phyloP scores from a whole-genome alignment of 495 filamentous ascomycete species.

The Xylaria grammica region DNA sequence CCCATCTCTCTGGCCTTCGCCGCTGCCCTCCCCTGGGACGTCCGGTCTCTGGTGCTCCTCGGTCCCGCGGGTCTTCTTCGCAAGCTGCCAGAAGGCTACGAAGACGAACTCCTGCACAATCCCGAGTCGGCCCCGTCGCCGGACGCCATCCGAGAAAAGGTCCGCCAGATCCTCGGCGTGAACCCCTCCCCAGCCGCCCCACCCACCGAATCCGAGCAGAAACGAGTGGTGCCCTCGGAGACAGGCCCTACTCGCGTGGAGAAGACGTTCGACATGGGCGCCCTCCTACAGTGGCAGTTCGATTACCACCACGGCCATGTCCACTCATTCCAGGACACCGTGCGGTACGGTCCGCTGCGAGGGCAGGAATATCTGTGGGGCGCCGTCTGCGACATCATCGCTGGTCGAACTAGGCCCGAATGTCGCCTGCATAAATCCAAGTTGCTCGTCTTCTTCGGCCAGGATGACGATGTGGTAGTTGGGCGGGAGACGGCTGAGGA shows the following conservation, averaged over 20 bases:
- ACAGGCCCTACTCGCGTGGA: conserved; percentile 20
- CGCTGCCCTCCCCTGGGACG: conserved; percentile 65
- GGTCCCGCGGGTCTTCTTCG: conserved; percentile 77
- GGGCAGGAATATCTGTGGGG: conserved; percentile 34
- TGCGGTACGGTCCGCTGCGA: conserved; percentile 31
- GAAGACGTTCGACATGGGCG: conserved; percentile 27
- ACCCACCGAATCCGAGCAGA: conserved; percentile 19
- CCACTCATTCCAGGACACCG: conserved; percentile 36
- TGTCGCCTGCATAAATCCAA: conserved; percentile 27
- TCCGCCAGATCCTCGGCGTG: conserved; percentile 24
- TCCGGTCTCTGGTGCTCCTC: conserved; percentile 72
- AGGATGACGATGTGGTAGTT: conserved; percentile 28
- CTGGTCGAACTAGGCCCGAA: conserved; percentile 25
- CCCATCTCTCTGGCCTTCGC: conserved; percentile 76
- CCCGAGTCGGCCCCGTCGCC: conserved; percentile 22
- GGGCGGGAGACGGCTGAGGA: conserved; percentile 32
- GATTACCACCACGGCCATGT: conserved; percentile 38
- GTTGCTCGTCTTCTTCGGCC: conserved; percentile 34
- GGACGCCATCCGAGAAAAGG: conserved; percentile 27
- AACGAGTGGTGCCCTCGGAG: conserved; percentile 4
- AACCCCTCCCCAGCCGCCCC: conserved; percentile 18
- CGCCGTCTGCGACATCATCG: conserved; percentile 31
- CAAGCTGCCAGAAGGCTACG: conserved; percentile 27
- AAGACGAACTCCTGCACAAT: conserved; percentile 25
- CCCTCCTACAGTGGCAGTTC: conserved; percentile 39